Percentiles rank a stretch among this genome's conserved stretches.
These are phyloP conservation scores for Botrytis deweyae DNA, from an alignment of 2,329 filamentous ascomycete genomes.

Conservation along the genomic window DNA sequence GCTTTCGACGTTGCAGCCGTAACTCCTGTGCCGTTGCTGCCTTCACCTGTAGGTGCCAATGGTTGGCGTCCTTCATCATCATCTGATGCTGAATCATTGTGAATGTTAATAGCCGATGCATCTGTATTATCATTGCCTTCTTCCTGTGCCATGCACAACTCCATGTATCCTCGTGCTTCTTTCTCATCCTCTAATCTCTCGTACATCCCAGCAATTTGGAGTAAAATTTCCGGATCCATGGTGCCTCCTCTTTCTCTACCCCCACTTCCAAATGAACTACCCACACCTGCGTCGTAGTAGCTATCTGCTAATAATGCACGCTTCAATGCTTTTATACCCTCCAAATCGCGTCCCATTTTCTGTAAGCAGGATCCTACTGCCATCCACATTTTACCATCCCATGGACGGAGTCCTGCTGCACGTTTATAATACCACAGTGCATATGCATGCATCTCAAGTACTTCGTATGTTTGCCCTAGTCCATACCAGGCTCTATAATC, in stretches of 20 bases:
- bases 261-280: conserved; percentile 43
- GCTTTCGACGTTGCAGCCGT: conserved; percentile 91
- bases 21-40: conserved; percentile 67
- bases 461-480: conserved; percentile 93
- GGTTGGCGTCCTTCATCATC: conserved; percentile 41
- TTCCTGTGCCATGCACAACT: conserved; percentile 90
- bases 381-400: conserved; percentile 99
- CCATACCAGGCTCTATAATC: conserved; percentile 99
- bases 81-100: conserved; percentile 54
- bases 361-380: conserved; percentile 90
- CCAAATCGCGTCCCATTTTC: conserved; percentile 81
- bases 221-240: conserved; percentile 85
- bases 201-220: conserved; percentile 88
- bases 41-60: conserved; percentile 39
- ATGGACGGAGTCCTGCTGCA: conserved; percentile 86
- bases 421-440: conserved; percentile 97
- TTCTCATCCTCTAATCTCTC: conserved; percentile 74
- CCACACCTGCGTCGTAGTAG: conserved; percentile 70
- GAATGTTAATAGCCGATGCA: conserved; percentile 40
- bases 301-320: conserved; percentile 85
- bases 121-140: conserved; percentile 65
- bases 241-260: conserved; percentile 50
- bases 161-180: conserved; percentile 91
- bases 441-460: conserved; percentile 97
- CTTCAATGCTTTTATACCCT: conserved; percentile 94